A percentile compares a stretch with the other conserved stretches of the same genome.
Evolutionary conservation across 2,329 filamentous ascomycete genomes (phyloP).

Genomic region (Curvularia lunata): DNA sequence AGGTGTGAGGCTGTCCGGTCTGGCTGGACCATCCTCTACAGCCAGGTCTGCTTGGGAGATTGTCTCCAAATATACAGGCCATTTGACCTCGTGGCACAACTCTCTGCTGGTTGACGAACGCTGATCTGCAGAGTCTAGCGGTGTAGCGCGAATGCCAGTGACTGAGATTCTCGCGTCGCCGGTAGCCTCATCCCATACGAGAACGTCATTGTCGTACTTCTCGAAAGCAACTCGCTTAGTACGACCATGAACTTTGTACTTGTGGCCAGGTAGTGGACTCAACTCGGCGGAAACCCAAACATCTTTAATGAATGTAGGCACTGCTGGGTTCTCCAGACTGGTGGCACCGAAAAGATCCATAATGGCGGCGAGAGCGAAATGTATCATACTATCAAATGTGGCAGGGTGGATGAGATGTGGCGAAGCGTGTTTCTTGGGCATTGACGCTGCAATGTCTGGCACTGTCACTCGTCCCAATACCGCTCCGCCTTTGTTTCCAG

Average conservation of each 20-base stretch:
- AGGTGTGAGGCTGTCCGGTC: not conserved
- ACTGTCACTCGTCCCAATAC: constrained; percentile 3
- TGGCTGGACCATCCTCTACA: not conserved
- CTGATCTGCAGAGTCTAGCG: constrained; percentile 3
- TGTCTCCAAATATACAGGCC: not conserved
- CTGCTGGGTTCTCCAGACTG: constrained; percentile 1
- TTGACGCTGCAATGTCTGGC: constrained; percentile 1
- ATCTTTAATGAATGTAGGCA: constrained; percentile 2
- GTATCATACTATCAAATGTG: constrained; percentile 7
- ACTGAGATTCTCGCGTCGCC: not conserved
- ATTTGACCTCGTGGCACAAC: constrained; percentile 5
- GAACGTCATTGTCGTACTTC: constrained; percentile 4
- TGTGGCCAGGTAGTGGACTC: not conserved
- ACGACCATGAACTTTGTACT: constrained; percentile 3
- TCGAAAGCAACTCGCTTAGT: constrained; percentile 7
- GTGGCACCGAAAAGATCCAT: constrained; percentile 8
- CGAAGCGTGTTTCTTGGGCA: constrained; percentile 1
- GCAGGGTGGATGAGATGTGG: constrained; percentile 6
- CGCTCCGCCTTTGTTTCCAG: constrained; percentile 3
- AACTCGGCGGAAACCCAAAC: constrained; percentile 3
- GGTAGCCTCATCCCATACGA: constrained; percentile 1
- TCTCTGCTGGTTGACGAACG: not conserved
- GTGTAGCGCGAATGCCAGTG: constrained; percentile 4
- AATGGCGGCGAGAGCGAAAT: constrained; percentile 3
- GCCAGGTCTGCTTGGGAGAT: not conserved